Evolutionary conservation across 345 rosid genomes (phyloP), one percentile per base, ranked within the genome.

Genomic region (Salix arbutifolia): DNA sequence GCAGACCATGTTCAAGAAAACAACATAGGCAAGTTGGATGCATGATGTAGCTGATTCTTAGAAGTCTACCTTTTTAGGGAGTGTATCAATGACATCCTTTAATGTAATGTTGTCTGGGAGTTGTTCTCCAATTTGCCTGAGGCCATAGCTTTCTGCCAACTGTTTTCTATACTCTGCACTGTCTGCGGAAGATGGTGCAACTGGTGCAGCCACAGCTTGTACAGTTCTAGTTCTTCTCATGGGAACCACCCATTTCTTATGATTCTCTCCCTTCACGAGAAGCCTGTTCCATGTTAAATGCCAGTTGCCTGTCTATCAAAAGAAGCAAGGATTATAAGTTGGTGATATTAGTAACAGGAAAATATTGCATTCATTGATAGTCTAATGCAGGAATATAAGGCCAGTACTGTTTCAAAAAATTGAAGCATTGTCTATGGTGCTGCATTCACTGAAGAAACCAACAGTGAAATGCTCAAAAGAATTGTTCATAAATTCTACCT

Each of bases 71-170:
- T 88, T 85, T 76, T 85, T 89, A 0, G 98, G 99, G 73, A 95
- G 92, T 50, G 98, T 89, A 78, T 90, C 92, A 7, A 93, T 82
- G 74, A 95, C 76, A 80, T 93, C 88, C 88, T 84, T 95, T 73
- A 93, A 82, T 2, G 91, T 90, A 74, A 95, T 91, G 83, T 76
- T 88, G 4, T 82, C 91, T 61, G 98, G 98, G 83, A 93, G 94
- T 21, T 89, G 91, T 83, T 91, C 91, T 77, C 98, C 99, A 79
- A 95, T 91, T 84, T 91, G 89, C 78, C 71, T 84, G 81, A 95
- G 93, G 38, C 99, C 99, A 83, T 91, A 95, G 37, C 74, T 89
- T 65, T 93, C 93, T 6, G 96, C 92, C 69, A 90, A 76, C 79
- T 90, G 85, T 40, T 90, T 86, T 83, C 97, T 87, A 67, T 80